Conservation (phyloP, 768 basidiomycete species). For the Boletus rubroflammeus region DNA sequence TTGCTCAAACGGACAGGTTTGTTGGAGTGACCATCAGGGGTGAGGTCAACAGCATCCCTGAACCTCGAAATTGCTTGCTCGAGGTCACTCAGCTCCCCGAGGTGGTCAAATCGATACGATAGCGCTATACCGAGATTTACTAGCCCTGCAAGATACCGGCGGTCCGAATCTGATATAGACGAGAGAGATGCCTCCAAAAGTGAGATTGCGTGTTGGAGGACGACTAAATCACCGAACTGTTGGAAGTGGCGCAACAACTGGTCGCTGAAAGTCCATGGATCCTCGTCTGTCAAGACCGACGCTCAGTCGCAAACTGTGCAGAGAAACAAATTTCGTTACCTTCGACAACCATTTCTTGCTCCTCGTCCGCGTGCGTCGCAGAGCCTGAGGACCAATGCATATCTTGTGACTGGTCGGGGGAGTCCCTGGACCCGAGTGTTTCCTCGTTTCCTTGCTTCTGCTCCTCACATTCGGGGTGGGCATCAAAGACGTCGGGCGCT, state of each 20-base stretch:
- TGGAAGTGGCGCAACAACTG: not conserved
- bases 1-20: not conserved
- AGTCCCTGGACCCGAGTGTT: not conserved
- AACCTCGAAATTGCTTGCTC: not conserved
- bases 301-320: not conserved
- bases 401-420: not conserved
- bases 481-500: too few species aligned
- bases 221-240: not conserved
- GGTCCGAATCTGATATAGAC: not conserved
- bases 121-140: not conserved
- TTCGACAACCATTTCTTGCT: not conserved
- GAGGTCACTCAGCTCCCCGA: not conserved
- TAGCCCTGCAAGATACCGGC: not conserved
- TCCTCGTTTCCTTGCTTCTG: not conserved
- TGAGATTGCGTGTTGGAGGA: constrained; percentile 4
- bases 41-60: not conserved
- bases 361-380: not conserved
- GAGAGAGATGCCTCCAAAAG: not conserved
- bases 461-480: not conserved
- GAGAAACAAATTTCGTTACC: not conserved
- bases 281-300: not conserved
- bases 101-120: not conserved
- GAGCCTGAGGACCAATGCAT: not conserved
- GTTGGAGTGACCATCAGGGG: not conserved
- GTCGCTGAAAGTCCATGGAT: not conserved